Evolutionary conservation across 371 early-diverging fungal genomes (phyloP), one percentile per base, ranked within the genome.

Genomic region (Dichotomocladium elegans): DNA sequence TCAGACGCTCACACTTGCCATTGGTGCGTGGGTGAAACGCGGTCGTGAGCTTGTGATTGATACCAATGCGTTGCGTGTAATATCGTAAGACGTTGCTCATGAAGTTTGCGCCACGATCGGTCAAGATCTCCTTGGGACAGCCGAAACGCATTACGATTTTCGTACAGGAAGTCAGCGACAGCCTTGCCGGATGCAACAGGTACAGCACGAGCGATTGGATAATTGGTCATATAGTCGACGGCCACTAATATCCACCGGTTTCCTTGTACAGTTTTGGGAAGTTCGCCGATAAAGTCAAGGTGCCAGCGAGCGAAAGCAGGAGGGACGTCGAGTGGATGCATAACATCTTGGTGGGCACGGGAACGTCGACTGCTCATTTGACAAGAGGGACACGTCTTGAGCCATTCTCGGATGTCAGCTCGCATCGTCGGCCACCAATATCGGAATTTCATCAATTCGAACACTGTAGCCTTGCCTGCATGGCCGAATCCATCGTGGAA

Each of bases 211-310:
- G 74, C 69, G 22, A 70, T 56, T 0, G 64, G 54, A 74, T 75
- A 74, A 29, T 61, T 70, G 0, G 74, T 74, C 1, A 55, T 31
- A 35, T 64, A 64, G 33, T 80, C 76, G 2, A 77, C 70, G 0
- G 76, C 75, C 1, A 51, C 57, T 0, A 67, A 25, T 0, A 62
- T 11, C 67, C 62, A 67, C 1, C 29, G 40, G 26, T 60, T 62
- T 1, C 63, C 60, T 4, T 40, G 31, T 2, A 31, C 12, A 0
- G 66, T 61, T 3, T 24, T 45, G 2, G 59, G 60, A 0, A 58
- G 41, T 47, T 66, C 66, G 31, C 61, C 66, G 12, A 62, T 30
- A 26, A 60, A 60, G 44, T 62, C 67, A 4, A 66, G 35, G 31
- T 66, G 67, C 62, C 64, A 64, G 14, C 56, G 54, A 7, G 49